Evolutionary conservation across 441 rosid species (phyloP).

Genomic region (Kokia cookei): DNA sequence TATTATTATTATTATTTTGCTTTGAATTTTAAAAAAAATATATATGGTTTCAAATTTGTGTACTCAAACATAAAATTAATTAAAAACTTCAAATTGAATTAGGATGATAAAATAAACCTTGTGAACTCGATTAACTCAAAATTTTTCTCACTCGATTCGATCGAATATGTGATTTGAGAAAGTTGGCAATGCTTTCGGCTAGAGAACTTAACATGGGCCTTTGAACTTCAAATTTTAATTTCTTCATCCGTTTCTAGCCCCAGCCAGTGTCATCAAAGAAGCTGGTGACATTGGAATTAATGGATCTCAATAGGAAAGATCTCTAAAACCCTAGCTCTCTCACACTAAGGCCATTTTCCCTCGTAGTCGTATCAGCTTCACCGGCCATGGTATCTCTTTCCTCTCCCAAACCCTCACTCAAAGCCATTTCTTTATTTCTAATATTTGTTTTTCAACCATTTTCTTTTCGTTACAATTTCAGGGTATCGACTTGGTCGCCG

Average conservation of each 20-base stretch:
- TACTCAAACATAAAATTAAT: too few species aligned
- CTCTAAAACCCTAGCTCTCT: slow-evolving; percentile 9
- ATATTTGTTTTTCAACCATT: neutral
- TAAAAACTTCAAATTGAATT: too few species aligned
- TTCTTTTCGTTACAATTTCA: slow-evolving; percentile 9
- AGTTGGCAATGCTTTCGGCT: neutral
- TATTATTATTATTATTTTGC: too few species aligned
- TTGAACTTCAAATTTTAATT: neutral
- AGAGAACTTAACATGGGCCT: neutral
- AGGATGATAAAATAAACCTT: too few species aligned
- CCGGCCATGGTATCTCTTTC: slow-evolving; percentile 21
- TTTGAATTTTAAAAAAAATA: too few species aligned
- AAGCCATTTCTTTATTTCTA: neutral
- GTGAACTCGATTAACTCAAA: too few species aligned
- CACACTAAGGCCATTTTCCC: neutral
- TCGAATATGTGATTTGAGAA: too few species aligned
- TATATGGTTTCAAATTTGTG: too few species aligned
- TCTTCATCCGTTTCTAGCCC: neutral
- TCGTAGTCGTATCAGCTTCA: neutral
- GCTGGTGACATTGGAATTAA: neutral
- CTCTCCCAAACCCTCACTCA: neutral
- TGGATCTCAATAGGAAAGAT: neutral
- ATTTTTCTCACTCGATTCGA: too few species aligned
- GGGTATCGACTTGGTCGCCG: slow-evolving; percentile 74
- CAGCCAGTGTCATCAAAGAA: neutral